These are phyloP conservation scores for Sanghuangporus weigelae DNA, from an alignment of 1,284 basidiomycete species.

Conservation along the genomic window DNA sequence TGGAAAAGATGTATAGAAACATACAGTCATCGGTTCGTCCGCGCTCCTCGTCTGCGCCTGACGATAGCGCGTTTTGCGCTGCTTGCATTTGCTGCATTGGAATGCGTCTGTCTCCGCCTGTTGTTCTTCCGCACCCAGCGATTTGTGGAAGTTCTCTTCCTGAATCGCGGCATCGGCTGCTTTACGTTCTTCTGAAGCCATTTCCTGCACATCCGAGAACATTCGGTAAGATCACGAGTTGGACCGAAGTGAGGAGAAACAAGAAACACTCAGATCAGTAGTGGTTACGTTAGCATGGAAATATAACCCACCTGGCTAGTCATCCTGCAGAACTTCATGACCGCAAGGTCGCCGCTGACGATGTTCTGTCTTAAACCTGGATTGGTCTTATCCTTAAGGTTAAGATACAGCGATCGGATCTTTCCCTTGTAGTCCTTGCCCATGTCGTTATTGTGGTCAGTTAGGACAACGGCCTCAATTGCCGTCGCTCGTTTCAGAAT, in stretches of 20 bases:
- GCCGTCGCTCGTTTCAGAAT: constrained; percentile 53
- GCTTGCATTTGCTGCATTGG: constrained; percentile 90
- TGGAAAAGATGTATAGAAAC: constrained; percentile 26
- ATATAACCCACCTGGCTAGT: constrained; percentile 57
- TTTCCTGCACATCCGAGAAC: constrained; percentile 54
- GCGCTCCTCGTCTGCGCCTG: constrained; percentile 94
- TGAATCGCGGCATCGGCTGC: constrained; percentile 79
- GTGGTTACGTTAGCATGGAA: neutral
- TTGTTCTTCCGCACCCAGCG: constrained; percentile 84
- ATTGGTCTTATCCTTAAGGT: constrained; percentile 94
- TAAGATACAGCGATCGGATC: constrained; percentile 88
- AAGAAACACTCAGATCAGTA: neutral
- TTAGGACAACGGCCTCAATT: constrained; percentile 55
- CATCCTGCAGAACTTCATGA: constrained; percentile 76
- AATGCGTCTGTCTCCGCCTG: constrained; percentile 97
- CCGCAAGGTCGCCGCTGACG: constrained; percentile 72
- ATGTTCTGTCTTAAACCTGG: constrained; percentile 82
- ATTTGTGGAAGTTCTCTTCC: constrained; percentile 87
- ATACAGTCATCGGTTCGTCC: constrained; percentile 94
- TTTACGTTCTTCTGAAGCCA: constrained; percentile 92
- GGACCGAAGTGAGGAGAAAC: neutral
- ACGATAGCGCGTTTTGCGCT: constrained; percentile 88
- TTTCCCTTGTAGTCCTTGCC: constrained; percentile 65
- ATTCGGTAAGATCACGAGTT: neutral
- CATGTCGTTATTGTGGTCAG: constrained; percentile 41